A percentile compares a stretch with the other conserved stretches of the same genome.
Evolutionary conservation across 1,284 basidiomycete species (phyloP).

Genomic region (Trichosporon inkin): DNA sequence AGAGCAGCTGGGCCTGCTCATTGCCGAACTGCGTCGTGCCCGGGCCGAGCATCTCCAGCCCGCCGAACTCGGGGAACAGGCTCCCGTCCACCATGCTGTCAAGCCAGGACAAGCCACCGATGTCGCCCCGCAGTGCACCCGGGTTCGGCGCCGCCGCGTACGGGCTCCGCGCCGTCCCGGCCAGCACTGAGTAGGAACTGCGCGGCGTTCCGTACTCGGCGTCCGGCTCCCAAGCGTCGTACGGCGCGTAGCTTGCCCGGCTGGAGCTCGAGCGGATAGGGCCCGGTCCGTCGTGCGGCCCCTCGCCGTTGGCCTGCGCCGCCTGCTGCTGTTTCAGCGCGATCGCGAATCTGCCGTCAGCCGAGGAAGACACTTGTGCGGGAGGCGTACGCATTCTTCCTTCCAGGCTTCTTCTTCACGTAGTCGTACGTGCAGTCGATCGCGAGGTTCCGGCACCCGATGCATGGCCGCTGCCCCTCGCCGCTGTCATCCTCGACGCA

Average conservation of each 20-base stretch:
- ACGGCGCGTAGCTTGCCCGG: conserved; percentile 8
- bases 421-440: conserved; percentile 45
- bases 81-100: conserved; percentile 25
- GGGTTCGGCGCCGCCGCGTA: neutral
- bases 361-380: neutral
- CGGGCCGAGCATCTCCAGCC: conserved; percentile 15
- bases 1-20: conserved; percentile 42
- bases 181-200: conserved; percentile 23
- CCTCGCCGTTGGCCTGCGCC: neutral
- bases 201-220: conserved; percentile 8
- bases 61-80: conserved; percentile 13
- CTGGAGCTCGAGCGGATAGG: neutral
- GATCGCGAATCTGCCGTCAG: conserved; percentile 15
- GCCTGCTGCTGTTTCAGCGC: conserved; percentile 16
- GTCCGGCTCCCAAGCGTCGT: neutral
- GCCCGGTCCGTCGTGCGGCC: neutral
- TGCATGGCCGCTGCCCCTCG: conserved; percentile 23
- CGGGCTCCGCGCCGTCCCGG: conserved; percentile 14
- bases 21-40: conserved; percentile 23
- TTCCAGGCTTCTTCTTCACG: conserved; percentile 46
- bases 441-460: conserved; percentile 41
- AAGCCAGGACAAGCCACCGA: conserved; percentile 26
- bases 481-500: conserved; percentile 29
- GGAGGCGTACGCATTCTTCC: conserved; percentile 36
- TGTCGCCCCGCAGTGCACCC: conserved; percentile 11